Evolutionary conservation across 805 yeast genomes (phyloP), one percentile per base, ranked within the genome.

Genomic region (Yamadazyma tumulicola): DNA sequence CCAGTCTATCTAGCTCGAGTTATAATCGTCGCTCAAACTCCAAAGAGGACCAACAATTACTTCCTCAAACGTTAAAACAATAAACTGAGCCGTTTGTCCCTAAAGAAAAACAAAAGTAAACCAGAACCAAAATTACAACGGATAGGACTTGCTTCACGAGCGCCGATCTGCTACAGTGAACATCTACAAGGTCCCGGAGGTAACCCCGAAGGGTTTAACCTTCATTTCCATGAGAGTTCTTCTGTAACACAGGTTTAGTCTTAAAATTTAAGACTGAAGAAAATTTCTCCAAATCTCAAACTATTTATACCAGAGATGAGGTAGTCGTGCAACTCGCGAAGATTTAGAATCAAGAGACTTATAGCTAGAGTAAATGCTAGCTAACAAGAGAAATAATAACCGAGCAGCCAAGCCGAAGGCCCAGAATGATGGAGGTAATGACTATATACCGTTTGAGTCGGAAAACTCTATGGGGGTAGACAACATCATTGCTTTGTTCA

Each of bases 111-210:
- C 11, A 20, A 11, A 11, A 20, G 10, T 20, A 11, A 8, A 9
- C 23, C 23, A 20, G 27, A 20, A 33, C n/a, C 8, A 21, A n/a
- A 26, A 24, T 20, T 9, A 28, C 24, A 29, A 19, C 23, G 35
- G 31, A 43, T 59, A 44, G 51, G 56, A 65, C 74, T 68, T 72
- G 79, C 80, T 79, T 73, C 81, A 48, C 81, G 73, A 69, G 86
- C 83, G 84, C 75, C 84, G 85, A 79, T 55, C 75, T 72, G 83
- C 72, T 64, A 55, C 58, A 52, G 55, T 51, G 41, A 50, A 48
- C 34, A 29, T 42, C 69, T 61, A 63, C 68, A 64, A 51, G 47
- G 32, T 37, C 38, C 41, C 34, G 29, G 26, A 31, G 46, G 48
- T 45, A 57, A 56, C 55, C 63, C 59, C 52, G 46, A 51, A 50